Conservation (phyloP, 2,329 filamentous ascomycete genomes). For the Fusarium sp. region DNA sequence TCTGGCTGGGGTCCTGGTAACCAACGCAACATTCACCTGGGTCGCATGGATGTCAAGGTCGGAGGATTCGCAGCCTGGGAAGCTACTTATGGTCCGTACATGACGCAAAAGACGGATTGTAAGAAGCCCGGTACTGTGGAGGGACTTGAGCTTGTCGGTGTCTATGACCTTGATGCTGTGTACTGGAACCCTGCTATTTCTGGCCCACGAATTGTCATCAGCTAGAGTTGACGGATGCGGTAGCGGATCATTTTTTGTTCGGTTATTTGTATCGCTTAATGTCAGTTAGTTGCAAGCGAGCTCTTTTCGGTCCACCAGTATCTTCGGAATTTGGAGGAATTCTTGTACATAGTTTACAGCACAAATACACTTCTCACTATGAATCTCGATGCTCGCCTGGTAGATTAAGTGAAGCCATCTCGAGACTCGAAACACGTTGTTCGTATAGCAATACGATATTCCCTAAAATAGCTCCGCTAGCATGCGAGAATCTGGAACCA, state of each 20-base stretch:
- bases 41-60: background rate
- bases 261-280: background rate
- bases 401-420: too few species aligned
- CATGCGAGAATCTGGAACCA: too few species aligned
- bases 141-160: slow-evolving; percentile 5
- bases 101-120: background rate
- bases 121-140: slow-evolving; percentile 8
- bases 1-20: background rate
- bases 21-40: background rate
- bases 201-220: slow-evolving; percentile 1
- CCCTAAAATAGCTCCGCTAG: too few species aligned
- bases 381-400: too few species aligned
- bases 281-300: background rate
- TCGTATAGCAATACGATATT: too few species aligned
- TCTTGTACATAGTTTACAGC: background rate
- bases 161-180: background rate
- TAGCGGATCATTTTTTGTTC: background rate
- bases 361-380: background rate
- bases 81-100: background rate
- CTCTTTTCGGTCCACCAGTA: background rate
- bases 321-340: background rate
- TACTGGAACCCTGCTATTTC: background rate
- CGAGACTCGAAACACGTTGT: too few species aligned
- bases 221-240: background rate
- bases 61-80: slow-evolving; percentile 1